Percentiles rank a stretch among this genome's conserved stretches.
phyloP scores from a whole-genome alignment of 2,329 filamentous ascomycete species.

The Escovopsis sp. region DNA sequence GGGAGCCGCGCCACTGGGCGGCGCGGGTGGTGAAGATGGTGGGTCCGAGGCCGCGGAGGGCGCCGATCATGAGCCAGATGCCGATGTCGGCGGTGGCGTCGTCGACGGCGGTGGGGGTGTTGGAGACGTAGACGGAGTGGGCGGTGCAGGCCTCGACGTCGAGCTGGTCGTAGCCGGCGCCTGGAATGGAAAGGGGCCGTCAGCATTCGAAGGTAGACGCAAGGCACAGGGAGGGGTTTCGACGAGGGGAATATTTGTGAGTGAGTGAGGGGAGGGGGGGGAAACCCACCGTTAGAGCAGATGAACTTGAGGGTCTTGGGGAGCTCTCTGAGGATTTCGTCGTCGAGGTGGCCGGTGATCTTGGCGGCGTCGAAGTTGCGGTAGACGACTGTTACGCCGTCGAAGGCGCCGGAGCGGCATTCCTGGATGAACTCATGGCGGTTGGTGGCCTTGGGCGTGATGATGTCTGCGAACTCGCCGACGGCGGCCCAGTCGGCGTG shows the following conservation, averaged over 20 bases:
- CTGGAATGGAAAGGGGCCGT: slow-evolving; percentile 20
- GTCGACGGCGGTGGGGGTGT: slow-evolving; percentile 67
- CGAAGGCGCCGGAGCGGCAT: slow-evolving; percentile 47
- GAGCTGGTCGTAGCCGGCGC: slow-evolving; percentile 76
- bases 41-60: slow-evolving; percentile 56
- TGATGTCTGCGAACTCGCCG: slow-evolving; percentile 44
- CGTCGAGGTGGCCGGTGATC: slow-evolving; percentile 56
- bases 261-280: not conserved
- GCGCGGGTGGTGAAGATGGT: slow-evolving; percentile 50
- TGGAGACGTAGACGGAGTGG: slow-evolving; percentile 55
- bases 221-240: too few species aligned
- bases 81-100: slow-evolving; percentile 70
- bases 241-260: too few species aligned
- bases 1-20: slow-evolving; percentile 50
- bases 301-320: slow-evolving; percentile 40
- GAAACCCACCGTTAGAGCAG: slow-evolving; percentile 39
- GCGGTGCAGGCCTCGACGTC: slow-evolving; percentile 56
- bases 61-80: slow-evolving; percentile 69
- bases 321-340: slow-evolving; percentile 46
- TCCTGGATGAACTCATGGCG: slow-evolving; percentile 55
- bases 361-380: slow-evolving; percentile 51
- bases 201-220: too few species aligned
- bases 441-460: slow-evolving; percentile 44
- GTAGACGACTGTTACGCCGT: slow-evolving; percentile 50
- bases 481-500: slow-evolving; percentile 49